Base-by-base conservation (phyloP, 148 eudicot genomes). In the Rhododendron ovatum region DNA sequence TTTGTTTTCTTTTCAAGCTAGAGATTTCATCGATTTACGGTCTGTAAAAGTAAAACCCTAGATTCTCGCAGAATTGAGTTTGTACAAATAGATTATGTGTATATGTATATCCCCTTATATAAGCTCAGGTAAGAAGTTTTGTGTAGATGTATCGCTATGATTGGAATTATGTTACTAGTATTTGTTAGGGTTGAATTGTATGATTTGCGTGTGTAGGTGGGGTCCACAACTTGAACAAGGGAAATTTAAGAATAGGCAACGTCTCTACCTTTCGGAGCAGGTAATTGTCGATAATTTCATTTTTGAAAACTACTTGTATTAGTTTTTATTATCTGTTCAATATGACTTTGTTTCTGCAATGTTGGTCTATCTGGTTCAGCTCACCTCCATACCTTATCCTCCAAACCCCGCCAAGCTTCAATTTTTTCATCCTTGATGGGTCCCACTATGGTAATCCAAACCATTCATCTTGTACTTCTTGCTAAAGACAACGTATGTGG, bases 241-340 rank as follows among this genome's bases (percentile, higher is more conserved):
- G 50, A 90, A 91, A 53, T 88, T 90, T 88, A 96, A 93, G 91
- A 95, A 90, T 81, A 91, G 94, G 4, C 99, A 96, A 71, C 95
- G 99, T 15, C 94, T 96, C 85, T 96, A 96, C 89, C 95, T 96
- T 43, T 96, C 99, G 57, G 98, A 96, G 82, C 99, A 95, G 96
- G 99, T 85, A 87, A 53, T 65, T 87, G 61, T 78, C 78, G 26
- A 1, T 35, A 35, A 17, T 43, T 7, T 41, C 83, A 63, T 26
- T 63, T 63, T 2, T 67, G 53, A 35, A 28, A 69, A 20, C 3
- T 74, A 35, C 41, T 26, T 28, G 43, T 74, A 57, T 10, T 67
- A 10, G 26, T 3, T 47, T 26, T 50, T 76, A 7, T 81, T 78
- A 35, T 63, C 26, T 0, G 81, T 41, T 48, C 84, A 26, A 47